Evolutionary conservation across 2,329 filamentous ascomycete species (phyloP).

Genomic region (Pseudogymnoascus sp.): DNA sequence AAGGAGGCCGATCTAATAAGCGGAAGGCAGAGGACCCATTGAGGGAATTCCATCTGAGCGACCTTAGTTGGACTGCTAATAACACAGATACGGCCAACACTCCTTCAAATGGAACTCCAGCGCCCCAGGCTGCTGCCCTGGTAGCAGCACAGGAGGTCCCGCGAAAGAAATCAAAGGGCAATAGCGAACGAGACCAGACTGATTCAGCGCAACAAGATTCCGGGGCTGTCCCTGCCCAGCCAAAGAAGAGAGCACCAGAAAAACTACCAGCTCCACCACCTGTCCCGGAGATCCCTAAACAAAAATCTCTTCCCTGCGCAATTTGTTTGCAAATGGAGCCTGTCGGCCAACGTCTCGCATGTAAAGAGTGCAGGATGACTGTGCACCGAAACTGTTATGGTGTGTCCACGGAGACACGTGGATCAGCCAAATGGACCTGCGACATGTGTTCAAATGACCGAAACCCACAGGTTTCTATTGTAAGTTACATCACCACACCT

Average conservation of each 20-base stretch:
- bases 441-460: constrained; percentile 95
- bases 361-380: constrained; percentile 80
- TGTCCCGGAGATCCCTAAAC: background rate
- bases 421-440: constrained; percentile 78
- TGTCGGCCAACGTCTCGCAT: constrained; percentile 64
- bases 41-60: constrained; percentile 45
- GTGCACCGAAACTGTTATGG: constrained; percentile 93
- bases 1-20: constrained; percentile 78
- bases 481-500: constrained; percentile 37
- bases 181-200: constrained; percentile 41
- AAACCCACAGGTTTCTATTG: constrained; percentile 84
- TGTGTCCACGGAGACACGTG: constrained; percentile 59
- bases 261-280: constrained; percentile 36
- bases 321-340: constrained; percentile 73
- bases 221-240: constrained; percentile 32
- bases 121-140: constrained; percentile 21
- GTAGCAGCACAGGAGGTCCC: constrained; percentile 44
- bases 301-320: constrained; percentile 58
- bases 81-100: constrained; percentile 16
- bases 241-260: constrained; percentile 43
- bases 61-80: constrained; percentile 45
- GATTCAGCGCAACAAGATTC: constrained; percentile 42
- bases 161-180: constrained; percentile 56
- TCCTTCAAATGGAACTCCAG: constrained; percentile 20
- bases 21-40: constrained; percentile 88